Evolutionary conservation across 1,139 yeast genomes (phyloP), one percentile per base, ranked within the genome.

Genomic region (Dujonia santamariae): DNA sequence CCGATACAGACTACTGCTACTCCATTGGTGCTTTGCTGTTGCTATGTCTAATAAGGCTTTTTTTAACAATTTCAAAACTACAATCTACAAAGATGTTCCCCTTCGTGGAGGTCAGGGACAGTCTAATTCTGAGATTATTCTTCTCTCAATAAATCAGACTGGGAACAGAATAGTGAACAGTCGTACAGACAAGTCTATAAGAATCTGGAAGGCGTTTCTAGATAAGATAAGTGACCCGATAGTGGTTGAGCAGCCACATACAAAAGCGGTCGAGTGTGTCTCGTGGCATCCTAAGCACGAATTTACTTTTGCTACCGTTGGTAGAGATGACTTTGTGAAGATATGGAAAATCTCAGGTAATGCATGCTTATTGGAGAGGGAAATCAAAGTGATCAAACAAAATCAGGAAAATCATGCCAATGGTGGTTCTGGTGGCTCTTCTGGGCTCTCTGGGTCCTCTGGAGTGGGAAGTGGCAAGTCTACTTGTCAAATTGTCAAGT

Each of bases 201-300:
- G 74, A 35, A 52, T 72, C 12, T 73, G 78, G 74, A 59, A 57
- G 37, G 50, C 58, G 30, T 32, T 42, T 2, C 56, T 50, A 18
- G 69, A 60, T 17, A 42, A 54, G 15, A 44, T 61, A 18, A 38
- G 50, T 3, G 64, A 63, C 4, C 63, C 72, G 0, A 54, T 64
- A 13, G 54, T 62, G 2, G 63, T 74, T 2, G 72, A 63, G 17
- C 56, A 59, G 23, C 64, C 78, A 1, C 80, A 75, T 40, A 60
- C 57, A 2, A 62, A 61, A 38, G 58, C 75, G 2, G 75, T 78
- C 2, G 74, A 72, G 31, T 52, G 70, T 12, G 45, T 84, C 2
- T 53, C 76, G 2, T 85, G 92, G 88, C 69, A 78, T 38, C 85
- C 88, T 0, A 50, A 50, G 12, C 64, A 70, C 31, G 75, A 74